A percentile compares a stretch with the other conserved stretches of the same genome.
phyloP scores from a whole-genome alignment of 2,329 filamentous ascomycete genomes.

The Cryphonectria naterciae region DNA sequence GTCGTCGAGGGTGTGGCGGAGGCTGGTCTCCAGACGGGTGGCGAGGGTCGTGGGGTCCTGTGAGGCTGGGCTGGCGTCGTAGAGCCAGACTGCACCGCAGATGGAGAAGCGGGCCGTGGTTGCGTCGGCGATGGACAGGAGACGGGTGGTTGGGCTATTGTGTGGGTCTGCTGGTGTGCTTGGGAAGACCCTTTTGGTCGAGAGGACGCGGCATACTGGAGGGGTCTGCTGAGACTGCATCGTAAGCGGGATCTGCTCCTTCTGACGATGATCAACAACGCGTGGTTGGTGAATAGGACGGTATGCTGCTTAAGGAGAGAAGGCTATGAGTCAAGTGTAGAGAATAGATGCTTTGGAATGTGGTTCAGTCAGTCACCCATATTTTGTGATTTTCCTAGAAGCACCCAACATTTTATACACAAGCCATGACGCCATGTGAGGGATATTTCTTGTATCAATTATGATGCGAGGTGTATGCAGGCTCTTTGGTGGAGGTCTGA shows the following conservation, averaged over 20 bases:
- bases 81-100: conserved; percentile 51
- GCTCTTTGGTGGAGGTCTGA: neutral
- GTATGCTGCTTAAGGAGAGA: neutral
- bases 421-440: neutral
- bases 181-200: conserved; percentile 22
- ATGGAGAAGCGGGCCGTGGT: conserved; percentile 45
- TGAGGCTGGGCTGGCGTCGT: conserved; percentile 36
- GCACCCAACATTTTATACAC: neutral
- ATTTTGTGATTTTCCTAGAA: neutral
- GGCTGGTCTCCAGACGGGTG: conserved; percentile 32
- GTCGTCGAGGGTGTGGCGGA: conserved; percentile 41
- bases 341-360: neutral
- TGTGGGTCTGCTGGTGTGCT: neutral
- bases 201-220: conserved; percentile 4
- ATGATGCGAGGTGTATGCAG: neutral
- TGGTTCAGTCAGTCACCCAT: no score
- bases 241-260: neutral
- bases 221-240: neutral
- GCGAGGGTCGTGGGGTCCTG: neutral
- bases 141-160: conserved; percentile 26
- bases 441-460: neutral
- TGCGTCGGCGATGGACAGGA: conserved; percentile 48
- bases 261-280: neutral
- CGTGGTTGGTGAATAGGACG: neutral
- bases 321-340: neutral